Evolutionary conservation across 257 asterid genomes (phyloP).

Genomic region (Solanum pimpinellifolium): DNA sequence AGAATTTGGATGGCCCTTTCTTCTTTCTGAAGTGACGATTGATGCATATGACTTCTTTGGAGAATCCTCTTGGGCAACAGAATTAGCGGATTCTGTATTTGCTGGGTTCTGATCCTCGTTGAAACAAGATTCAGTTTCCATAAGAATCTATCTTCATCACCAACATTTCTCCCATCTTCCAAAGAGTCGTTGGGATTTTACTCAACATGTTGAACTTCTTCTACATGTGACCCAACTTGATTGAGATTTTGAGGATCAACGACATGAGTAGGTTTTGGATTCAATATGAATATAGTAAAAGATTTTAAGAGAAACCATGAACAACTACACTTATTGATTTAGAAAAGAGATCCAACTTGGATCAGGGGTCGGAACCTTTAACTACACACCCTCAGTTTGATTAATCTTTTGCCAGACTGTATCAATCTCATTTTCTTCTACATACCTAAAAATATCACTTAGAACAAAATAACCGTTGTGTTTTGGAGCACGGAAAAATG

Average conservation of each 20-base stretch:
- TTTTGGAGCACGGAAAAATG: constrained; percentile 93
- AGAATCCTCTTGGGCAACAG: constrained; percentile 43
- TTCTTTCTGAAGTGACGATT: constrained; percentile 54
- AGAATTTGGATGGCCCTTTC: constrained; percentile 39
- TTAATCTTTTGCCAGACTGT: constrained; percentile 1
- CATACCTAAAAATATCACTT: constrained; percentile 69
- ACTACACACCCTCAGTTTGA: constrained; percentile 26
- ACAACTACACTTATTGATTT: neutral
- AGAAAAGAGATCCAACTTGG: constrained; percentile 33
- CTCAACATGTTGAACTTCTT: constrained; percentile 33
- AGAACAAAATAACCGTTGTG: constrained; percentile 71
- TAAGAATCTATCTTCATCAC: constrained; percentile 25
- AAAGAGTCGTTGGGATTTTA: constrained; percentile 25
- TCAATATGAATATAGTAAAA: constrained; percentile 8
- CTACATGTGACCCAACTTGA: constrained; percentile 25
- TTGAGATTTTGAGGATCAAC: constrained; percentile 23
- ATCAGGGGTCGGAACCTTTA: constrained; percentile 25
- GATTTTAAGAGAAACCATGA: neutral
- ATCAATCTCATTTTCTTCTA: constrained; percentile 48
- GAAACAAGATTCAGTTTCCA: constrained; percentile 31
- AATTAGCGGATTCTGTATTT: constrained; percentile 23
- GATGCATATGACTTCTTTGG: constrained; percentile 84
- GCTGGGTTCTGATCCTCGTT: constrained; percentile 25
- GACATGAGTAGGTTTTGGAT: constrained; percentile 51
- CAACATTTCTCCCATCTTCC: constrained; percentile 32